A percentile compares a stretch with the other conserved stretches of the same genome.
Conservation (phyloP, 345 rosid genomes). For the Brassica cretica region DNA sequence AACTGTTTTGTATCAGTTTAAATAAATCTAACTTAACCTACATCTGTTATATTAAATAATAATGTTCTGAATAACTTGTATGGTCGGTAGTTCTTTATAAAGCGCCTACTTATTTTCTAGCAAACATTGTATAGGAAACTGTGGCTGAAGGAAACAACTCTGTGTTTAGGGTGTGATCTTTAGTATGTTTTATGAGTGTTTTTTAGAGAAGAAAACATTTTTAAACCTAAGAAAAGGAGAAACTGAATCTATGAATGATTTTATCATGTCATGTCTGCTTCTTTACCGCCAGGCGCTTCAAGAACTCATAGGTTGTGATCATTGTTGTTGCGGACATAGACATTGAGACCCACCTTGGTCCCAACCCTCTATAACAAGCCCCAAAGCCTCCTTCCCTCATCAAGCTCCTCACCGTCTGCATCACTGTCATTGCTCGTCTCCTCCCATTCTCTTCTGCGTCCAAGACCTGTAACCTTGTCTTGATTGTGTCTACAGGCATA, state of each 20-base stretch:
- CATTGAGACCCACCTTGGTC: slow-evolving; percentile 96
- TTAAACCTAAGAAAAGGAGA: neutral
- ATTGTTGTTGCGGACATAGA: slow-evolving; percentile 84
- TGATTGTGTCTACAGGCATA: slow-evolving; percentile 85
- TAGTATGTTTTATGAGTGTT: no score
- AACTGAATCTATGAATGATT: slow-evolving; percentile 6
- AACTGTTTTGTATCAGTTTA: no score
- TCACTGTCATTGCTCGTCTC: slow-evolving; percentile 58
- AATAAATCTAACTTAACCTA: no score
- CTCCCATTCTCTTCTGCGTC: slow-evolving; percentile 70
- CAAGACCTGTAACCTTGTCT: slow-evolving; percentile 82
- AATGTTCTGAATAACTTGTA: no score
- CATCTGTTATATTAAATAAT: no score
- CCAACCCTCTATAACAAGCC: slow-evolving; percentile 85
- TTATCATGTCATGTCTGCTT: slow-evolving; percentile 30
- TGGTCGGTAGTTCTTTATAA: no score
- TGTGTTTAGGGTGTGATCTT: no score
- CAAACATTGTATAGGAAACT: no score
- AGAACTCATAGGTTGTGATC: slow-evolving; percentile 86
- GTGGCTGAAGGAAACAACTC: no score
- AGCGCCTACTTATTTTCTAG: neutral
- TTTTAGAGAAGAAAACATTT: no score
- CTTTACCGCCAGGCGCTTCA: slow-evolving; percentile 78
- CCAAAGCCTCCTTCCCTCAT: slow-evolving; percentile 72
- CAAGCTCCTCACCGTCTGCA: slow-evolving; percentile 59